Conservation (phyloP, 352 stramenopile genomes). For the Phytophthora palmivora region DNA sequence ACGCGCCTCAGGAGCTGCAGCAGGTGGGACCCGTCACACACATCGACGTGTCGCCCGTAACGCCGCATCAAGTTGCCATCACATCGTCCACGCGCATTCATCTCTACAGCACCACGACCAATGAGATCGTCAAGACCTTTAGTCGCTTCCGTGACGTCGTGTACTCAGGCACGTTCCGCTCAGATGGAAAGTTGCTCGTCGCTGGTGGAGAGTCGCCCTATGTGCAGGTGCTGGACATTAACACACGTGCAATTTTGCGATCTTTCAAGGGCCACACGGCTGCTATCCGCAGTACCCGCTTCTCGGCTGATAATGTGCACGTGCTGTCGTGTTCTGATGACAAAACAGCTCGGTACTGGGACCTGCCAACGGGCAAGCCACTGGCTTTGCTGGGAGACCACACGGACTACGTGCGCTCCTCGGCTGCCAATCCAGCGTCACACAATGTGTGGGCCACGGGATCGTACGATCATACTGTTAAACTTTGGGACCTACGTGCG, state of each 20-base stretch:
- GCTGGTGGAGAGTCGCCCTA: slow-evolving; percentile 76
- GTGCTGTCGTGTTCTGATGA: slow-evolving; percentile 92
- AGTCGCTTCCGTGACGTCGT: slow-evolving; percentile 89
- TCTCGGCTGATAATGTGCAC: slow-evolving; percentile 85
- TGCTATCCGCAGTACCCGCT: slow-evolving; percentile 80
- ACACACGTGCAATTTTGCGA: slow-evolving; percentile 83
- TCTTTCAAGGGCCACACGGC: slow-evolving; percentile 88
- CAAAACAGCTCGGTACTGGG: slow-evolving; percentile 90
- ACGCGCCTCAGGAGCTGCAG: slow-evolving; percentile 81
- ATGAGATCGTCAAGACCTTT: slow-evolving; percentile 90
- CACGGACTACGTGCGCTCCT: slow-evolving; percentile 90
- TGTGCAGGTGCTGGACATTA: slow-evolving; percentile 90
- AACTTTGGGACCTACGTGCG: slow-evolving; percentile 92
- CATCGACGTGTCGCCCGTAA: slow-evolving; percentile 82
- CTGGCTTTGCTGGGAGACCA: slow-evolving; percentile 83
- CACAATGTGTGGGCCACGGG: slow-evolving; percentile 87
- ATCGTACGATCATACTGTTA: slow-evolving; percentile 94
- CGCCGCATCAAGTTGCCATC: slow-evolving; percentile 86
- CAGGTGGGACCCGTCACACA: slow-evolving; percentile 86
- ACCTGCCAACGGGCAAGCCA: slow-evolving; percentile 85
- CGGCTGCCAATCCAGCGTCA: slow-evolving; percentile 71
- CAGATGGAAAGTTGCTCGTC: slow-evolving; percentile 89
- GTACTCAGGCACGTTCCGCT: slow-evolving; percentile 87
- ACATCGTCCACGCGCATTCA: slow-evolving; percentile 89
- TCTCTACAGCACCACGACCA: slow-evolving; percentile 84